Conservation (phyloP, 2,329 filamentous ascomycete species). For the Fusarium torreyae region DNA sequence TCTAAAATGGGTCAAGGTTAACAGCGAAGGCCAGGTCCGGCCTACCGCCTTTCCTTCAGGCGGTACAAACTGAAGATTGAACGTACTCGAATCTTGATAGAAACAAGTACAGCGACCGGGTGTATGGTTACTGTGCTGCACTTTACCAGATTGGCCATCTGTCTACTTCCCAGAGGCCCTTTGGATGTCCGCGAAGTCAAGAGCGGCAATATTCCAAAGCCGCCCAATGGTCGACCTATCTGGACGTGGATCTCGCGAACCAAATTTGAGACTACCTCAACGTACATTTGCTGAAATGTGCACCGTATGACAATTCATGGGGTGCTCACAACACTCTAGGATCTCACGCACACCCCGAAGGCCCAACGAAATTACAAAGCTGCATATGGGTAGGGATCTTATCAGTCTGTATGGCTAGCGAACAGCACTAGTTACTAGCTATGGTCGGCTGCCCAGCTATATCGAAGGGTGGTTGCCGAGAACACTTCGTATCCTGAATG, state of each 20-base stretch:
- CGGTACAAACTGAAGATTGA: slow-evolving; percentile 29
- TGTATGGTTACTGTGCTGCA: not conserved
- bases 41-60: slow-evolving; percentile 83
- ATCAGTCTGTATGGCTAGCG: not conserved
- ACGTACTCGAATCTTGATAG: not conserved
- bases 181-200: not conserved
- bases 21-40: slow-evolving; percentile 73
- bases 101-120: not conserved
- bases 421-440: not conserved
- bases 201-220: not conserved
- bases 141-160: not conserved
- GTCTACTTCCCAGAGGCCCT: not conserved
- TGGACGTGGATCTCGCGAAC: not conserved
- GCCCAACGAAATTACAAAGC: not conserved
- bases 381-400: not conserved
- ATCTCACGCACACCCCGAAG: not conserved
- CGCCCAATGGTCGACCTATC: not conserved
- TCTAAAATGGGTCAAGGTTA: slow-evolving; percentile 83
- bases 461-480: not conserved
- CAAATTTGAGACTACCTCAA: not conserved
- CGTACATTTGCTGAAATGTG: not conserved
- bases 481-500: not conserved
- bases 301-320: not conserved
- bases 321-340: not conserved
- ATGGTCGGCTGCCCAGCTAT: not conserved